phyloP scores from a whole-genome alignment of 768 basidiomycete genomes.

The Hortiboletus campestris region DNA sequence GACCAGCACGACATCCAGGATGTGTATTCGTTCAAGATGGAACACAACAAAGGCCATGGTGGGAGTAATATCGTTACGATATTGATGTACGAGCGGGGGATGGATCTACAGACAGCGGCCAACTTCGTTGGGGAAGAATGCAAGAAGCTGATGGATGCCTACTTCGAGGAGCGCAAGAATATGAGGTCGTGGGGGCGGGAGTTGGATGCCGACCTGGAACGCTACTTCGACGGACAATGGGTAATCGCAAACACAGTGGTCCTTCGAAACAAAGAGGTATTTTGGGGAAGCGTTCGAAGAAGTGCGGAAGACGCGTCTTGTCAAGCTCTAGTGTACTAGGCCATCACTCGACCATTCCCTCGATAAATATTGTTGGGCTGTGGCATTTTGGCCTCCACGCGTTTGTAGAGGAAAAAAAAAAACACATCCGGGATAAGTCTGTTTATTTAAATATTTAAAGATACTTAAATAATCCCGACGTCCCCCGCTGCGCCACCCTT shows the following conservation, averaged over 20 bases:
- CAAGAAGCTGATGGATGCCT: conserved; percentile 48
- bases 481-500: no score
- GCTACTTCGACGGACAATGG: conserved; percentile 58
- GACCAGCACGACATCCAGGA: conserved; percentile 41
- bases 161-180: conserved; percentile 43
- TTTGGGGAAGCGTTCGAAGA: conserved; percentile 56
- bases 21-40: conserved; percentile 72
- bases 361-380: neutral
- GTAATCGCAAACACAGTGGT: conserved; percentile 68
- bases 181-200: conserved; percentile 49
- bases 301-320: conserved; percentile 48
- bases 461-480: no score
- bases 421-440: no score
- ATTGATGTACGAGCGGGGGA: conserved; percentile 53
- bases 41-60: conserved; percentile 62
- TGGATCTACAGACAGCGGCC: conserved; percentile 57
- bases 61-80: conserved; percentile 72
- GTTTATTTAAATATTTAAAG: no score
- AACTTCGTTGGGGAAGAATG: conserved; percentile 56
- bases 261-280: conserved; percentile 67
- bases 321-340: conserved; percentile 9
- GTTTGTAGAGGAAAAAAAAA: no score
- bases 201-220: conserved; percentile 49
- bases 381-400: neutral
- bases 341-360: conserved; percentile 1